Evolutionary conservation across 441 rosid species (phyloP), one percentile per base, ranked within the genome.

Genomic region (Daphne laureola): DNA sequence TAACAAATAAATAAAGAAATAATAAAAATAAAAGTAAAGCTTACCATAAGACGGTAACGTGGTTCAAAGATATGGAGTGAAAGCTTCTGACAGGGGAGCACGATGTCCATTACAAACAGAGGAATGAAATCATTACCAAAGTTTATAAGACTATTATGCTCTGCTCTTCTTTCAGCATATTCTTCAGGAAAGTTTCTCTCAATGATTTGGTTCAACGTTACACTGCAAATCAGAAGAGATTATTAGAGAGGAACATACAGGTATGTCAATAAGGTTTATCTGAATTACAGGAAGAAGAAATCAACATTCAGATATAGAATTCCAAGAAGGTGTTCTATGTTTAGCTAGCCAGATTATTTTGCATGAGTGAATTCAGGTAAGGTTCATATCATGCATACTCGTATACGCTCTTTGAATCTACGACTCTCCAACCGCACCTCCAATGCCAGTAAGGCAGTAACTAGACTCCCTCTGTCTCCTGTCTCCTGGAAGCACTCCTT

Each of bases 1-100:
- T 21, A 21, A 21, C 25, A 21, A 21, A 25, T 25, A 16, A 17
- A 43, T 26, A 9, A 21, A 25, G 41, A 16, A 17, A 43, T 26
- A 9, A 43, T 17, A 35, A 14, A 16, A 46, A 40, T 57, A 17
- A 23, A 3, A 35, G 14, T 16, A 43, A 31, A 64, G 75, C 87
- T 77, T 65, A 93, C 98, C 98, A 93, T 89, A 43, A 93, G 82
- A 66, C 96, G 79, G 62, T 93, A 89, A 17, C 93, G 79, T n/a
- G 98, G 98, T 77, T 93, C 97, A 76, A 87, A 89, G 61, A 93
- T 93, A 55, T 80, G 82, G 58, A 93, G 95, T 40, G 81, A 82
- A 68, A 84, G 75, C 81, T 85, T 93, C 71, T 89, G 97, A 67
- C 95, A 84, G 27, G 98, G 98, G 53, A 87, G 76, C 51, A 82